Evolutionary conservation across 345 rosid genomes (phyloP), one percentile per base, ranked within the genome.

Genomic region (Cardiospermum halicacabum): DNA sequence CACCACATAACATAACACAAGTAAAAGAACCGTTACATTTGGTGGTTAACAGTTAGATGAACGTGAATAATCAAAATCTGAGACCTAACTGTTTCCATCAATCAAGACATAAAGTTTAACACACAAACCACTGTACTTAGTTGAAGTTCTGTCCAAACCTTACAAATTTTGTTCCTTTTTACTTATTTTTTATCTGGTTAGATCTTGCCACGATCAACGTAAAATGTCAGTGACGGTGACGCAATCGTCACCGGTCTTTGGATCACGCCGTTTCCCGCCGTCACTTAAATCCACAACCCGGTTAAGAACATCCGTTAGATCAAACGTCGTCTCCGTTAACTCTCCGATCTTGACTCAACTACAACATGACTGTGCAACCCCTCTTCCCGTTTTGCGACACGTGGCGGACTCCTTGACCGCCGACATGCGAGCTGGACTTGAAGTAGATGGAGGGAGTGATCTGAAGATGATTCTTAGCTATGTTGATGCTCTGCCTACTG

Each of bases 401-500:
- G 90, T 92, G 75, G 87, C 94, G 4, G 77, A 85, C 42, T 70
- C 84, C 77, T 82, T 92, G 84, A 64, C 81, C 2, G 71, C 76
- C 37, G 96, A 85, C 47, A 85, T 89, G 90, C 77, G 81, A 66
- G 85, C 86, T 19, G 98, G 95, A 51, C 81, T 87, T 22, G 88
- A 80, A 8, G 84, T 60, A 16, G 86, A 87, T n/a, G 89, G 92
- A 30, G 88, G 82, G 18, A 76, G 89, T 63, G 90, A 87, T 72
- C 92, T 91, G 48, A 80, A 80, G 74, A 91, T 91, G 97, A 84
- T 91, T 43, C 85, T 89, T 27, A 87, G 86, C 64, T 82, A 81
- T 65, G 96, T 89, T 22, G 90, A 92, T 53, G 69, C 64, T 71
- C 77, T 92, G 82, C 95, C 96, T 22, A 78, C 78, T 51, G 94